These are phyloP conservation scores for Linanthus parryae DNA, from an alignment of 148 eudicot species.

Conservation along the genomic window DNA sequence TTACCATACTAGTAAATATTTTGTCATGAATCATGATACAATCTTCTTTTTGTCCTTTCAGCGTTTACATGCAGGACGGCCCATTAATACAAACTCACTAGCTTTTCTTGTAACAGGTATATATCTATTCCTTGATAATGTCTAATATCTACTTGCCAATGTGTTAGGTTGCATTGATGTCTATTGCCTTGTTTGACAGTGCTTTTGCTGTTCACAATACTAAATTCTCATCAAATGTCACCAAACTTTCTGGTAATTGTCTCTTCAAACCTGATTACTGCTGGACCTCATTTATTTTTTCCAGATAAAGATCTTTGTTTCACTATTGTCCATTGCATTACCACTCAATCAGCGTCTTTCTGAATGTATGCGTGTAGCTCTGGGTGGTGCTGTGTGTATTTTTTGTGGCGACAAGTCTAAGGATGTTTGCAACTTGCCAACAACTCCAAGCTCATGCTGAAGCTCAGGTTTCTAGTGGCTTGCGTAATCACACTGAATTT, in stretches of 20 bases:
- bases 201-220: slow-evolving; percentile 37
- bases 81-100: slow-evolving; percentile 22
- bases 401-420: slow-evolving; percentile 32
- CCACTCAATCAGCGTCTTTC: slow-evolving; percentile 1
- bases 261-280: not conserved
- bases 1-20: not conserved
- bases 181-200: slow-evolving; percentile 23
- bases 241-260: slow-evolving; percentile 40
- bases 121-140: not conserved
- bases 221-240: slow-evolving; percentile 41
- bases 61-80: slow-evolving; percentile 22
- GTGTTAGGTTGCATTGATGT: too few relatives aligned
- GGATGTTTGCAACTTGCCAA: slow-evolving; percentile 43
- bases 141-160: not conserved
- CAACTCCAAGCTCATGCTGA: slow-evolving; percentile 43
- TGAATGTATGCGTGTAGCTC: slow-evolving; percentile 21
- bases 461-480: slow-evolving; percentile 31
- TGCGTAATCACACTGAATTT: slow-evolving; percentile 32
- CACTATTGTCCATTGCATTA: not conserved
- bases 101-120: slow-evolving; percentile 26
- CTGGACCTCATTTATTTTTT: not conserved
- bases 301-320: too few relatives aligned
- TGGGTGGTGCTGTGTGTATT: slow-evolving; percentile 40
- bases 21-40: not conserved
- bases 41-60: slow-evolving; percentile 6